A percentile compares a stretch with the other conserved stretches of the same genome.
These are phyloP conservation scores for Hericium alpestre DNA, from an alignment of 768 basidiomycete genomes.

Conservation along the genomic window DNA sequence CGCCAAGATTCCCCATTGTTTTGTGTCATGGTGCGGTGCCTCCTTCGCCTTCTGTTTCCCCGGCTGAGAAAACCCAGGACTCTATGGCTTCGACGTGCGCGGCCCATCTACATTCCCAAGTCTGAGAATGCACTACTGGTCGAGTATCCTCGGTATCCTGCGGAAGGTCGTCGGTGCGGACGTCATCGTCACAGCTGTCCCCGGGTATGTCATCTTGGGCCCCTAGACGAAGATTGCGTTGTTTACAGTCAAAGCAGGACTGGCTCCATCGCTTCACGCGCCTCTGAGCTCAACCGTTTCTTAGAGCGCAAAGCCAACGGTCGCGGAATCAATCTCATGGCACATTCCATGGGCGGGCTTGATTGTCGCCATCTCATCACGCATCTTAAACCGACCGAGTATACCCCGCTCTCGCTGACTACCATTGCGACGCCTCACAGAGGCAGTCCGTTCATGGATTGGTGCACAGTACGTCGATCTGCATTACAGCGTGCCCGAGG, in stretches of 20 bases:
- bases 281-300: constrained; percentile 62
- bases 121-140: constrained; percentile 90
- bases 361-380: constrained; percentile 91
- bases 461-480: constrained; percentile 67
- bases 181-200: constrained; percentile 92
- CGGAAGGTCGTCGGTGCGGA: constrained; percentile 78
- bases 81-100: constrained; percentile 91
- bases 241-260: constrained; percentile 40
- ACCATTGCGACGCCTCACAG: constrained; percentile 89
- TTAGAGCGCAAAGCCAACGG: constrained; percentile 58
- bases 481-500: not conserved
- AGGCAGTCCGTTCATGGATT: constrained; percentile 98
- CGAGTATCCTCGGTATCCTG: constrained; percentile 72
- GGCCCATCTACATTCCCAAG: constrained; percentile 77
- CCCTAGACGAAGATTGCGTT: not conserved
- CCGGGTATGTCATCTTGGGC: constrained; percentile 42
- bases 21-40: constrained; percentile 78
- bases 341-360: constrained; percentile 96
- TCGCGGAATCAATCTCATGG: constrained; percentile 83
- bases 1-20: constrained; percentile 83
- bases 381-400: constrained; percentile 70
- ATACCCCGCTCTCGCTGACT: constrained; percentile 79
- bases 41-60: not conserved
- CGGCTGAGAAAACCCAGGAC: constrained; percentile 34
- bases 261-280: constrained; percentile 77